Conservation (phyloP, 2,329 filamentous ascomycete species). For the Lithohypha guttulata region DNA sequence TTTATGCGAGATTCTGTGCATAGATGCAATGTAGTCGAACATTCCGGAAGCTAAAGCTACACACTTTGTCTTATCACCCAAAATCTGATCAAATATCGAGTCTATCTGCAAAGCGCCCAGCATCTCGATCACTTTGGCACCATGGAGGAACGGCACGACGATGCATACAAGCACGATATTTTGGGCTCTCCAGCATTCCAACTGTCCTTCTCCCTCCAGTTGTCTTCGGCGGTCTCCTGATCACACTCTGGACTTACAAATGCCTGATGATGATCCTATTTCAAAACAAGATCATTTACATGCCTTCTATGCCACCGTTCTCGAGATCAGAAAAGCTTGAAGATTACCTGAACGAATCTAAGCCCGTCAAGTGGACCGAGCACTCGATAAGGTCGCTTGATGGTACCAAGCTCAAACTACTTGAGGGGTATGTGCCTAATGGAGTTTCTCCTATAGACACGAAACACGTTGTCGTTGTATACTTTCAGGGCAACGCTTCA, state of each 20-base stretch:
- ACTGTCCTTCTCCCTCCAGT: conserved; percentile 51
- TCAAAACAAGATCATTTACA: conserved; percentile 75
- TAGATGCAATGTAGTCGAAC: conserved; percentile 9
- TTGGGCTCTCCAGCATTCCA: conserved; percentile 27
- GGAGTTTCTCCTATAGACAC: neutral
- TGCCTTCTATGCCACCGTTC: conserved; percentile 63
- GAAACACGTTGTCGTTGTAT: conserved; percentile 33
- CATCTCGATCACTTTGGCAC: neutral
- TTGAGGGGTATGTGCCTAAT: conserved; percentile 32
- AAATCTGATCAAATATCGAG: too few species aligned
- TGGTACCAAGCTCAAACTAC: conserved; percentile 53
- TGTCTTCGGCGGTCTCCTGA: conserved; percentile 54
- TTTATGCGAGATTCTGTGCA: neutral
- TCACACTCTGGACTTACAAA: conserved; percentile 53
- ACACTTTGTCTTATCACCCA: too few species aligned
- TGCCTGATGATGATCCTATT: conserved; percentile 66
- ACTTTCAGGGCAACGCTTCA: conserved; percentile 40
- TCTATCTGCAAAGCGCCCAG: too few species aligned
- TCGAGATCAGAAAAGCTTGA: conserved; percentile 55
- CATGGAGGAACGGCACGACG: neutral
- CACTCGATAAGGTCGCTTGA: conserved; percentile 51
- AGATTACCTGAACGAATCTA: conserved; percentile 51
- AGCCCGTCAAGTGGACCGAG: conserved; percentile 57
- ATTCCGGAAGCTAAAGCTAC: too few species aligned
- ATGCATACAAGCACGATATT: conserved; percentile 8